These are phyloP conservation scores for Clarireedia hainanense DNA, from an alignment of 2,329 filamentous ascomycete genomes.

Conservation along the genomic window DNA sequence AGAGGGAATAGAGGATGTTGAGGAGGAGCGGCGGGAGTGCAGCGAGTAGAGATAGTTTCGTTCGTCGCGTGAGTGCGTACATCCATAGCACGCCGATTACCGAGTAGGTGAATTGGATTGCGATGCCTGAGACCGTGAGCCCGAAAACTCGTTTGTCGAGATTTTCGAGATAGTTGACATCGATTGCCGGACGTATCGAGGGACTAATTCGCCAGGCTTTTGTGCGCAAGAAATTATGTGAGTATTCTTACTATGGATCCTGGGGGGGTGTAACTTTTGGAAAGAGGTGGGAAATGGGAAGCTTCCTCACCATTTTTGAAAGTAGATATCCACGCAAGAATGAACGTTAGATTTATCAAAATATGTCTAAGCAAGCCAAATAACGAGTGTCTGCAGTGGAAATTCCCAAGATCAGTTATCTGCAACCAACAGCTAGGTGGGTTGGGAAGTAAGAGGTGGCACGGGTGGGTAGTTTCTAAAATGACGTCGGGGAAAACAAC, in stretches of 20 bases:
- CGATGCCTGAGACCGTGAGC: conserved; percentile 17
- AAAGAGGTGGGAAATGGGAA: neutral
- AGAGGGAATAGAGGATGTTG: conserved; percentile 85
- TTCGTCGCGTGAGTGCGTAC: conserved; percentile 21
- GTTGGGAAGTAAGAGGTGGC: neutral
- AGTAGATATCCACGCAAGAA: conserved; percentile 25
- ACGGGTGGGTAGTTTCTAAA: no score
- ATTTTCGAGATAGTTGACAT: conserved; percentile 22
- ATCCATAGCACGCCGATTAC: conserved; percentile 22
- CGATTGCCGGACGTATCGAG: conserved; percentile 22
- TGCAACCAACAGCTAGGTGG: neutral
- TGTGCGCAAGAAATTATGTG: neutral
- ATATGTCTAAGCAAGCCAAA: conserved; percentile 24
- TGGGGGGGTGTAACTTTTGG: neutral
- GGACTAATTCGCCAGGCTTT: conserved; percentile 24
- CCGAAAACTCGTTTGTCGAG: conserved; percentile 21
- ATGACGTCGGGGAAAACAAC: neutral
- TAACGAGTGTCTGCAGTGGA: conserved; percentile 21
- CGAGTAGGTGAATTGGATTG: conserved; percentile 18
- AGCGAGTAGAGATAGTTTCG: conserved; percentile 22
- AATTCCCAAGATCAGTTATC: neutral
- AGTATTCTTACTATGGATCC: neutral
- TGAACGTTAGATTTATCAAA: conserved; percentile 24
- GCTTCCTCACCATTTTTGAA: conserved; percentile 23
- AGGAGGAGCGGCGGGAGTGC: conserved; percentile 21